Evolutionary conservation across 1,284 basidiomycete species (phyloP), one percentile per base, ranked within the genome.

Genomic region (Grifola frondosa): DNA sequence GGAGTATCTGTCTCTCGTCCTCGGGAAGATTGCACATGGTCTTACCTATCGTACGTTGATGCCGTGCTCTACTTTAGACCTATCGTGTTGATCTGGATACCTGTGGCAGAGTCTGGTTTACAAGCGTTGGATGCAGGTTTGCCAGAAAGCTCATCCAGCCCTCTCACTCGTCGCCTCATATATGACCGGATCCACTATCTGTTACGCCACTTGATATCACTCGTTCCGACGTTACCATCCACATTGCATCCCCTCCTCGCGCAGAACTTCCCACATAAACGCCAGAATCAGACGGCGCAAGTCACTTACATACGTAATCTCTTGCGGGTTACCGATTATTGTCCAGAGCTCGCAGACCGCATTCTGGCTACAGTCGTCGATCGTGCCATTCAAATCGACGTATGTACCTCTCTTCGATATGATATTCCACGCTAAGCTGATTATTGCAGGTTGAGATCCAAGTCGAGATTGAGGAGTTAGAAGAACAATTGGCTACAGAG

Each of bases 291-390:
- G 50, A 71, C 81, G 1, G 74, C 81, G 0, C 95, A 98, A 62
- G 80, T 90, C 15, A 91, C 93, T 1, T 99, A 95, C 63, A 90
- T 97, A 49, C 84, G 91, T 44, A 99, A 99, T 64, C 69, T 95
- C 19, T 76, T 98, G 20, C 80, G 81, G 34, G 70, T 99, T 28
- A 88, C 87, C 6, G 80, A 83, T 28, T 99, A 98, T 66, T 97
- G 94, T 59, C 85, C 91, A 0, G 93, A 95, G 62, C 70, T 99
- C 6, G 77, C 84, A 0, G 91, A 95, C 55, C 83, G 85, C 48
- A 85, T 98, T 29, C 73, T 97, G 40, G 82, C 83, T 2, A 82
- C 87, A 0, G 88, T 97, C 30, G 78, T 98, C 13, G 94, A 97
- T 62, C 81, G 92, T 13, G 90, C 94, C 32, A 85, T 99, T 29